Evolutionary conservation across 2,329 filamentous ascomycete species (phyloP).

Genomic region (Bipolaris cookei): DNA sequence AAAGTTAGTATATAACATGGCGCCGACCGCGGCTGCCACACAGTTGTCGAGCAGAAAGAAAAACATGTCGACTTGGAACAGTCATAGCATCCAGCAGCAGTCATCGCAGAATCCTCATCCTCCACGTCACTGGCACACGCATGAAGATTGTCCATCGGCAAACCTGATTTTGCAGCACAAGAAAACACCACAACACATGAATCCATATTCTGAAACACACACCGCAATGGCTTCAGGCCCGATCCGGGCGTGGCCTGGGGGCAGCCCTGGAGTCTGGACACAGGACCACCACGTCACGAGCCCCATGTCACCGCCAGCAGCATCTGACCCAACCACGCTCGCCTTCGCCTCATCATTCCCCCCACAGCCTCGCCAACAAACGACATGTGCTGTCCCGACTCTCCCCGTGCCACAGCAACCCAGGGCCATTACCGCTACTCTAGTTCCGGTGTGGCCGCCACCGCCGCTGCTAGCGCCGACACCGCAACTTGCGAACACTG

Average conservation of each 20-base stretch:
- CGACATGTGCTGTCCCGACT: conserved; percentile 1
- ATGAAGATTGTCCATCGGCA: not conserved
- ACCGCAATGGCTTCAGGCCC: not conserved
- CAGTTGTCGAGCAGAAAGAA: too few species aligned
- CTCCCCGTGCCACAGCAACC: conserved; percentile 1
- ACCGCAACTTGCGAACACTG: conserved; percentile 8
- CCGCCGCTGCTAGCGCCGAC: conserved; percentile 8
- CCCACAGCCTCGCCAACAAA: not conserved
- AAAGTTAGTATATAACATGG: not conserved
- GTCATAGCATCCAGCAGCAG: not conserved
- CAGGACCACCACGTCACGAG: conserved; percentile 22
- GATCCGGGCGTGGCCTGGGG: not conserved
- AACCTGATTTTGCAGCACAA: not conserved
- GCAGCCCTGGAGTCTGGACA: conserved; percentile 8
- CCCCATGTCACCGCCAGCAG: conserved; percentile 10
- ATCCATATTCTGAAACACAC: not conserved
- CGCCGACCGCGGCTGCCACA: not conserved
- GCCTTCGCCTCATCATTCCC: conserved; percentile 5
- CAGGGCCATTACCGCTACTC: not conserved
- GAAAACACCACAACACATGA: not conserved
- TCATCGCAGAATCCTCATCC: not conserved
- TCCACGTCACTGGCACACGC: not conserved
- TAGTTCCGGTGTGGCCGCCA: not conserved
- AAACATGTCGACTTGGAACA: not conserved
- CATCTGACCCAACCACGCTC: conserved; percentile 23